Evolutionary conservation across 2,329 filamentous ascomycete species (phyloP), one percentile per base, ranked within the genome.

Genomic region (Botryotinia narcissicola): DNA sequence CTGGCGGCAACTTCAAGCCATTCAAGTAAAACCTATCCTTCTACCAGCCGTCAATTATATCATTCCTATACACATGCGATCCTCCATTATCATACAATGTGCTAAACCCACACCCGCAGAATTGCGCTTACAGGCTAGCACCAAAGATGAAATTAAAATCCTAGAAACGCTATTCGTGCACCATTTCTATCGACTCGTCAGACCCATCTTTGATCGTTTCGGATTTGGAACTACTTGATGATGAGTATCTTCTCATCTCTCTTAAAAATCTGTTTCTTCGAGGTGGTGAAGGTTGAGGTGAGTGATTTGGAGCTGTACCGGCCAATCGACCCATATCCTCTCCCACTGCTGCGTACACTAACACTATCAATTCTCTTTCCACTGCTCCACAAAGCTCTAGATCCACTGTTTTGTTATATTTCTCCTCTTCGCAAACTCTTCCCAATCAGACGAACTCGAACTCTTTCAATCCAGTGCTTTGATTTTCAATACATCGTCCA

Each of bases 401-500:
- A 51, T 25, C 10, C 22, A n/a, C 9, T 51, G 4, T 12, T 22
- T 6, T 51, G 22, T 25, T 14, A 51, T n/a, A 1, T 51, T 25
- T n/a, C 48, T 51, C 6, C 48, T 6, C 54, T 35, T 35, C 18
- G 22, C 7, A 12, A n/a, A 29, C 0, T 22, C 18, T 35, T 9
- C 32, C 5, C 29, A 4, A 25, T 60, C 20, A 10, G 8, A 35
- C 0, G 25, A 22, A 25, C 9, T 35, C 29, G 32, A 10, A 20
- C 18, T 22, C 57, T 22, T 60, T 35, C 20, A 9, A 60, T 35
- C 32, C 9, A 3, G 18, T 35, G 8, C 18, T 35, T 22, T 60
- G 29, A 37, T 25, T 14, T 25, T 1, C 9, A 20, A 60, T 1
- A 25, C 0, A 37, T 14, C 1, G 2, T 22, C 20, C 32, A 35